phyloP scores from a whole-genome alignment of 495 filamentous ascomycete genomes.

The Talaromyces borbonicus region DNA sequence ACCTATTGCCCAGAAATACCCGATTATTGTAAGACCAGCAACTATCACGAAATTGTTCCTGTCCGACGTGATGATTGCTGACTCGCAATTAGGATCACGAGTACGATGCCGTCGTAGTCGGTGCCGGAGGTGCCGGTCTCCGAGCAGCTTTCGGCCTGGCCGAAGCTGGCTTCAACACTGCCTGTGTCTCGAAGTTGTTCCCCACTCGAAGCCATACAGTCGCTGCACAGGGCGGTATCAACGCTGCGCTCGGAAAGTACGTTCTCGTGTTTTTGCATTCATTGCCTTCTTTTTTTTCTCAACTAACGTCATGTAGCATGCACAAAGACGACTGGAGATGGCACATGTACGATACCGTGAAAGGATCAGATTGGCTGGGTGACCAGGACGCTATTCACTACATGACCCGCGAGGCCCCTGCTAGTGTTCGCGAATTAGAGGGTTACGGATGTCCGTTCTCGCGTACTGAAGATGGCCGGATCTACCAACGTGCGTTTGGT shows the following conservation, averaged over 20 bases:
- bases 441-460: conserved; percentile 98
- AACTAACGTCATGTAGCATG: conserved; percentile 39
- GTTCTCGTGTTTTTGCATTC: conserved; percentile 12
- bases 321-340: conserved; percentile 94
- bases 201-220: conserved; percentile 94
- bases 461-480: conserved; percentile 91
- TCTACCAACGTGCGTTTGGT: conserved; percentile 97
- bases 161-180: conserved; percentile 96
- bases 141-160: conserved; percentile 94
- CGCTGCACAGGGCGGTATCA: conserved; percentile 74
- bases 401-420: conserved; percentile 93
- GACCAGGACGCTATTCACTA: conserved; percentile 99
- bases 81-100: conserved; percentile 49
- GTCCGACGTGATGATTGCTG: conserved; percentile 12
- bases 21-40: conserved; percentile 57
- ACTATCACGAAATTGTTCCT: not conserved
- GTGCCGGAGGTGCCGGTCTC: conserved; percentile 87
- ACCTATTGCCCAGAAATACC: conserved; percentile 76
- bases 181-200: conserved; percentile 97
- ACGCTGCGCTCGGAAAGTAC: conserved; percentile 87
- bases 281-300: not conserved
- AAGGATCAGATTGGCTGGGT: conserved; percentile 96
- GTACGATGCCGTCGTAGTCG: conserved; percentile 87
- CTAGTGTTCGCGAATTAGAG: conserved; percentile 87
- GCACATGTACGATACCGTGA: conserved; percentile 99